A percentile compares a stretch with the other conserved stretches of the same genome.
Evolutionary conservation across 345 rosid genomes (phyloP).

Genomic region (Dipteronia dyeriana): DNA sequence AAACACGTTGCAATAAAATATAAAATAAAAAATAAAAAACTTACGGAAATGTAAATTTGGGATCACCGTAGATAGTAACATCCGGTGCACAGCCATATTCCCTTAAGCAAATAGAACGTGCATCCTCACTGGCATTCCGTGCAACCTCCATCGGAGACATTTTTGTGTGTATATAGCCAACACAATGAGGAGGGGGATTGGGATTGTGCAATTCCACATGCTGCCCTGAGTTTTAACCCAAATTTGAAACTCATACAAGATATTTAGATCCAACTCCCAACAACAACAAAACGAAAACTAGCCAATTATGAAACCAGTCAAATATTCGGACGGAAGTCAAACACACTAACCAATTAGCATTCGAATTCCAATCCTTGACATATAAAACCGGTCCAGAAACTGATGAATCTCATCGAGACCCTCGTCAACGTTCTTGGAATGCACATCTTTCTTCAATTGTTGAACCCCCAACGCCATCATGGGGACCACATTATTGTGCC

Average conservation of each 20-base stretch:
- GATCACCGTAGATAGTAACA: slow-evolving; percentile 82
- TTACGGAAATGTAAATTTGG: slow-evolving; percentile 91
- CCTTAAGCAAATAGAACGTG: slow-evolving; percentile 73
- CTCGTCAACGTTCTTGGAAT: slow-evolving; percentile 46
- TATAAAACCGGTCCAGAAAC: slow-evolving; percentile 93
- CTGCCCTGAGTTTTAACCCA: slow-evolving; percentile 73
- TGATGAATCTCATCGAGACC: slow-evolving; percentile 85
- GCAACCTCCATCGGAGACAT: slow-evolving; percentile 97
- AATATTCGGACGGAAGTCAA: slow-evolving; percentile 2
- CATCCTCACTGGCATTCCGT: slow-evolving; percentile 84
- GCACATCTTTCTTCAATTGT: slow-evolving; percentile 81
- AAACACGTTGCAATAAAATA: neutral
- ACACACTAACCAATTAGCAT: slow-evolving; percentile 82
- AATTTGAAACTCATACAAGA: neutral
- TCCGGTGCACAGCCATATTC: slow-evolving; percentile 94
- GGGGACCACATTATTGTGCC: slow-evolving; percentile 98
- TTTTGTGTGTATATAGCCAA: slow-evolving; percentile 90
- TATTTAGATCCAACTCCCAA: slow-evolving; percentile 4
- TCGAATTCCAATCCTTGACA: slow-evolving; percentile 92
- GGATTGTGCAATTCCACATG: slow-evolving; percentile 98
- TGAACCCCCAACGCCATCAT: slow-evolving; percentile 97
- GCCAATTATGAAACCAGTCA: neutral
- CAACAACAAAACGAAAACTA: neutral
- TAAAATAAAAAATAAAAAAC: slow-evolving; percentile 23
- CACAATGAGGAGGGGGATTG: slow-evolving; percentile 72